Evolutionary conservation across 768 basidiomycete genomes (phyloP).

Genomic region (Cyathus striatus): DNA sequence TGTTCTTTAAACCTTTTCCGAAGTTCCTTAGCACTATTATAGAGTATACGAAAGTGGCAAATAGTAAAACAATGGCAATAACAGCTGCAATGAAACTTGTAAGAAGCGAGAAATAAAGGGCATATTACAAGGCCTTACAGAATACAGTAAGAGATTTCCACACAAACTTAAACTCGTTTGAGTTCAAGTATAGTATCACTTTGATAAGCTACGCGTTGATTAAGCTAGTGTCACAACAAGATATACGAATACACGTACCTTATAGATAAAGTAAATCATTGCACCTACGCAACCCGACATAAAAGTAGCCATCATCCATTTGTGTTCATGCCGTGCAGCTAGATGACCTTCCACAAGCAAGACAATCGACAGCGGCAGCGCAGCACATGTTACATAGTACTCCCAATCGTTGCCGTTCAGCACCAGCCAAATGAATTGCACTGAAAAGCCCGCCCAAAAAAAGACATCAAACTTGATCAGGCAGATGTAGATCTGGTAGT

Average conservation of each 20-base stretch:
- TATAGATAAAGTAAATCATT: too few relatives aligned
- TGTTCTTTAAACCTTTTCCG: slow-evolving; percentile 81
- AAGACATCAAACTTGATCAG: slow-evolving; percentile 92
- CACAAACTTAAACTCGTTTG: slow-evolving; percentile 52
- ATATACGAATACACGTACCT: slow-evolving; percentile 91
- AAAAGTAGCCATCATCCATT: slow-evolving; percentile 87
- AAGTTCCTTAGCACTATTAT: slow-evolving; percentile 83
- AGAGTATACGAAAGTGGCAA: slow-evolving; percentile 74
- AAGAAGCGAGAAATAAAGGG: not conserved
- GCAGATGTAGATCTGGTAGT: slow-evolving; percentile 88
- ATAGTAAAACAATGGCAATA: slow-evolving; percentile 74
- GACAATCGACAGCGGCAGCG: slow-evolving; percentile 80
- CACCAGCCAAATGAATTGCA: slow-evolving; percentile 85
- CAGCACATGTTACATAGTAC: slow-evolving; percentile 88
- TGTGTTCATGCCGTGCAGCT: slow-evolving; percentile 86
- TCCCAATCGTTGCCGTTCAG: slow-evolving; percentile 75
- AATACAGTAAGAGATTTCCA: slow-evolving; percentile 84
- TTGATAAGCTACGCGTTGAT: slow-evolving; percentile 58
- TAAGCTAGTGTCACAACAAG: slow-evolving; percentile 15
- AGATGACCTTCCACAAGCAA: slow-evolving; percentile 85
- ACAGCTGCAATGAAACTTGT: slow-evolving; percentile 55
- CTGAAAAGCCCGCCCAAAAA: slow-evolving; percentile 86
- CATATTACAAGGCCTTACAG: slow-evolving; percentile 58
- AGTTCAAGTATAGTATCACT: slow-evolving; percentile 51
- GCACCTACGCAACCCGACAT: slow-evolving; percentile 82